Percentiles rank a stretch among this genome's conserved stretches.
Evolutionary conservation across 2,329 filamentous ascomycete genomes (phyloP).

Genomic region (Apiospora koreana): DNA sequence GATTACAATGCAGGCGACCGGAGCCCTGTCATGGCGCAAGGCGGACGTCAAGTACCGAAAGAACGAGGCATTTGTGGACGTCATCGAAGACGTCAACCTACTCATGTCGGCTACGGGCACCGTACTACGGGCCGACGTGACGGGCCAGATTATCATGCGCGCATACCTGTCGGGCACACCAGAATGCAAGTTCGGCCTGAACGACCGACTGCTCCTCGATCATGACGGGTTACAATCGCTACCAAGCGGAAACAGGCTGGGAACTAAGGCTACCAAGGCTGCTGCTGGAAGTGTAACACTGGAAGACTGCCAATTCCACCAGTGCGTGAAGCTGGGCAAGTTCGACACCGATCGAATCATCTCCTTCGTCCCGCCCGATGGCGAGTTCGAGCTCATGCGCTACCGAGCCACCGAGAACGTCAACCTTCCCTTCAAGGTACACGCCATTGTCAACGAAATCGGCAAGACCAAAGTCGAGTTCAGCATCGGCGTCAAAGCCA

Average conservation of each 20-base stretch:
- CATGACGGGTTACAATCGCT: conserved; percentile 66
- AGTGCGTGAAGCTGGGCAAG: conserved; percentile 95
- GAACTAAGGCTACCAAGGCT: conserved; percentile 89
- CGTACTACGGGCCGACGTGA: conserved; percentile 92
- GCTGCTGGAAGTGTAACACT: conserved; percentile 93
- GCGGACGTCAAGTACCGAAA: conserved; percentile 99
- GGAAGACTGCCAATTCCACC: conserved; percentile 98
- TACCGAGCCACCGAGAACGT: conserved; percentile 98
- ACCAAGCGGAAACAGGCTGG: conserved; percentile 74
- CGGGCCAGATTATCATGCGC: conserved; percentile 97
- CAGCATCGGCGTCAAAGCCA: conserved; percentile 95
- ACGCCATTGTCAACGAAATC: conserved; percentile 96
- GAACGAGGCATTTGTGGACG: conserved; percentile 98
- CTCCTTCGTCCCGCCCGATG: conserved; percentile 93
- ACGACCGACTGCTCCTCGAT: conserved; percentile 92
- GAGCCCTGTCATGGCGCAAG: conserved; percentile 93
- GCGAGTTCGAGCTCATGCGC: conserved; percentile 98
- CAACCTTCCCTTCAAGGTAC: conserved; percentile 97
- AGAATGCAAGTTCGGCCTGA: conserved; percentile 98
- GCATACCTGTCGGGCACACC: conserved; percentile 95
- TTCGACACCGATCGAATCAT: conserved; percentile 98
- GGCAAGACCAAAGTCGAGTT: conserved; percentile 98
- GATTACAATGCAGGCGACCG: conserved; percentile 99
- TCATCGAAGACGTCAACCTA: conserved; percentile 98
- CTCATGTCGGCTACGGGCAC: conserved; percentile 98